A percentile compares a stretch with the other conserved stretches of the same genome.
Evolutionary conservation across 805 yeast species (phyloP).

Genomic region (Suhomyces sp.): DNA sequence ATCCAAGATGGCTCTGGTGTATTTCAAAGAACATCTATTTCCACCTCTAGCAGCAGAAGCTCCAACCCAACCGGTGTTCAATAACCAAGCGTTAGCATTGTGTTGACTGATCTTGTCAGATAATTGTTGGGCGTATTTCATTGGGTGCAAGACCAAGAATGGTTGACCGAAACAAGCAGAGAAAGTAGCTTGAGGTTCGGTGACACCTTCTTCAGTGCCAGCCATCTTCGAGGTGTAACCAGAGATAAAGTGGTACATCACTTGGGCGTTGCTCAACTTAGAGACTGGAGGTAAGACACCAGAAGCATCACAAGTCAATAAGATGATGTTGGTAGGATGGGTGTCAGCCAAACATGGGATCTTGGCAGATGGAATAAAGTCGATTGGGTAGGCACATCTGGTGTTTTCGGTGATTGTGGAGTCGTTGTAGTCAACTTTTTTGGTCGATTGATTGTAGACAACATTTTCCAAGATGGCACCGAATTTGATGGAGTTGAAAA

Average conservation of each 20-base stretch:
- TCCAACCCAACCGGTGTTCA: constrained; percentile 99
- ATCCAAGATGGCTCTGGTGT: constrained; percentile 94
- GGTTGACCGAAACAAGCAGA: constrained; percentile 99
- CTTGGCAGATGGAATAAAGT: constrained; percentile 92
- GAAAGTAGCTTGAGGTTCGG: constrained; percentile 97
- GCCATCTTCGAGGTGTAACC: constrained; percentile 99
- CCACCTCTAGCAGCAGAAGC: constrained; percentile 91
- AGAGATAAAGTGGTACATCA: constrained; percentile 97
- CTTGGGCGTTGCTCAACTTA: constrained; percentile 89
- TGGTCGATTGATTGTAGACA: constrained; percentile 72
- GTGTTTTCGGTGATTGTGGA: constrained; percentile 91
- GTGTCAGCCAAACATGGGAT: constrained; percentile 87
- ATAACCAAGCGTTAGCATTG: constrained; percentile 91
- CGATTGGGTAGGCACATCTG: constrained; percentile 98
- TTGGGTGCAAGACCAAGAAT: constrained; percentile 95
- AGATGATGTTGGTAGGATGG: constrained; percentile 89
- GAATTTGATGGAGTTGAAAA: constrained; percentile 88
- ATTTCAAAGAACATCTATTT: constrained; percentile 94
- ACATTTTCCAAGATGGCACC: constrained; percentile 95
- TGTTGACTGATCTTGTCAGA: constrained; percentile 88
- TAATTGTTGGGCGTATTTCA: constrained; percentile 94
- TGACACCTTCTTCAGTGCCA: constrained; percentile 97
- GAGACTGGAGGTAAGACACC: constrained; percentile 98
- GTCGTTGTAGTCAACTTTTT: constrained; percentile 83
- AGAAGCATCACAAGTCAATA: constrained; percentile 95